Evolutionary conservation across 2,329 filamentous ascomycete genomes (phyloP).

Genomic region (Fusarium decemcellulare): DNA sequence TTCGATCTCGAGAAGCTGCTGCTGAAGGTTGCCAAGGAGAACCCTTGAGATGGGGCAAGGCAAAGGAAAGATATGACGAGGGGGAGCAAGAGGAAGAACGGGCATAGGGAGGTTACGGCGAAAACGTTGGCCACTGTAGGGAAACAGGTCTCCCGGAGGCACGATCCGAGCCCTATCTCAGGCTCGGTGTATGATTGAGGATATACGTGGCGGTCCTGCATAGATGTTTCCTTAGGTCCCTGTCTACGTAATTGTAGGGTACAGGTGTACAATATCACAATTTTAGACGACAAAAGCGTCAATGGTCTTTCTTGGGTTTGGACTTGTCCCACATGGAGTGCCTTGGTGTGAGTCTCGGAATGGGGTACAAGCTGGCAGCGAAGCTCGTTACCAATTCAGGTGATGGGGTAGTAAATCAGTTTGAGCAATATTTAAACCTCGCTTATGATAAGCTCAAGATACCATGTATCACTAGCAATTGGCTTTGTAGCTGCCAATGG

Average conservation of each 20-base stretch:
- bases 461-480: background rate
- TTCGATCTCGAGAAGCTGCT: conserved; percentile 94
- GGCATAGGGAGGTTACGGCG: conserved; percentile 43
- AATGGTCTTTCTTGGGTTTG: conserved; percentile 38
- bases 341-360: conserved; percentile 5
- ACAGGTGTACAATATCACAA: conserved; percentile 68
- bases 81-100: conserved; percentile 48
- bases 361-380: conserved; percentile 1
- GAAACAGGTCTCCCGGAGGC: conserved; percentile 42
- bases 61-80: conserved; percentile 24
- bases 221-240: conserved; percentile 65
- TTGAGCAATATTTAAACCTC: conserved; percentile 11
- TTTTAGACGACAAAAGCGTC: conserved; percentile 59
- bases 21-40: conserved; percentile 71
- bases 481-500: background rate
- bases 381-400: conserved; percentile 1
- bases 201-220: conserved; percentile 60
- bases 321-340: conserved; percentile 18
- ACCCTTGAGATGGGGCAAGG: conserved; percentile 56
- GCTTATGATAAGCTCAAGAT: conserved; percentile 9
- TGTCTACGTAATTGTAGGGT: conserved; percentile 58
- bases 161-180: conserved; percentile 50
- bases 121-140: conserved; percentile 43
- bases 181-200: conserved; percentile 57
- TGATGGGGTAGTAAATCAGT: background rate